A percentile compares a stretch with the other conserved stretches of the same genome.
phyloP scores from a whole-genome alignment of 345 rosid species.

The Salix dunnii region DNA sequence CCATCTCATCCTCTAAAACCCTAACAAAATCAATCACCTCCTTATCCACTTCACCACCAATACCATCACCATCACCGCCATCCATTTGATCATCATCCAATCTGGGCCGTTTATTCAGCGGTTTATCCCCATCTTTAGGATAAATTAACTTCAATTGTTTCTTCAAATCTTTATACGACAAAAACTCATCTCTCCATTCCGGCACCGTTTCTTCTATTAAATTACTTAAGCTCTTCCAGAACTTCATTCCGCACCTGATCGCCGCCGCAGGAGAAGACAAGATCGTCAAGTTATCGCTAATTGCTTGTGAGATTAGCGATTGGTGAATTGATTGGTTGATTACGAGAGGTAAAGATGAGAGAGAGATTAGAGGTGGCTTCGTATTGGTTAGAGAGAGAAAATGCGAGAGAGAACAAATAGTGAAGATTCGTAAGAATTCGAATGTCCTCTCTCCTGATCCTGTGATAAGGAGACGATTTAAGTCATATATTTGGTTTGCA shows the following conservation, averaged over 20 bases:
- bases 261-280: conserved; percentile 2
- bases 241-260: conserved; percentile 45
- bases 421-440: background rate
- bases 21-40: conserved; percentile 72
- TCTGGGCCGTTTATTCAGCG: conserved; percentile 18
- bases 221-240: conserved; percentile 82
- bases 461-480: background rate
- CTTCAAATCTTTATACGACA: conserved; percentile 92
- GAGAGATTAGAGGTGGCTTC: background rate
- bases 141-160: conserved; percentile 73
- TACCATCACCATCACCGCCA: conserved; percentile 11
- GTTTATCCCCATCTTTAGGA: conserved; percentile 45
- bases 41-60: conserved; percentile 36
- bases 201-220: conserved; percentile 95
- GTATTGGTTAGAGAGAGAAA: background rate
- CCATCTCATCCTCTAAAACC: conserved; percentile 78
- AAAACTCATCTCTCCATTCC: conserved; percentile 88
- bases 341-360: background rate
- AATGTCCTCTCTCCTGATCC: background rate
- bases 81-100: conserved; percentile 18
- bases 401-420: background rate
- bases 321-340: background rate
- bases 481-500: too few species aligned
- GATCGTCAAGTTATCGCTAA: background rate
- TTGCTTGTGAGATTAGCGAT: background rate